These are phyloP conservation scores for Talaromyces nanjingensis DNA, from an alignment of 495 filamentous ascomycete genomes.

Conservation along the genomic window DNA sequence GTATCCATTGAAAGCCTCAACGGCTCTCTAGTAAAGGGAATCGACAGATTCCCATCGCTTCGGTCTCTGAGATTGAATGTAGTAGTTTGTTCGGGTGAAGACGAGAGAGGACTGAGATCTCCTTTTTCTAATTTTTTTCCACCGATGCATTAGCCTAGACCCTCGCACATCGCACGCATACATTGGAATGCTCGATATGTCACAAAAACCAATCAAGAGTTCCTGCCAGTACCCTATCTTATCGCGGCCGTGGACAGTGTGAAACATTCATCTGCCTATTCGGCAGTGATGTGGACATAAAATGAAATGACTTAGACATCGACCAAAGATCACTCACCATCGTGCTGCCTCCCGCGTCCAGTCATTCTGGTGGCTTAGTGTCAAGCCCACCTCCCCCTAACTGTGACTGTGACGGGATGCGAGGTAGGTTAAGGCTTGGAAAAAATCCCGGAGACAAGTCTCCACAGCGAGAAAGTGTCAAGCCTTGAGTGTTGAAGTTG, in stretches of 20 bases:
- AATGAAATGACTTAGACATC: neutral
- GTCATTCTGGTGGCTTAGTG: constrained; percentile 5
- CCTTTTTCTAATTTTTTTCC: constrained; percentile 16
- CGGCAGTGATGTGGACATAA: neutral
- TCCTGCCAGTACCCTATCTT: neutral
- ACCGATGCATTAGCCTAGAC: constrained; percentile 5
- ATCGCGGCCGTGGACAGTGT: neutral
- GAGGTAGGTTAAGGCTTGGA: neutral
- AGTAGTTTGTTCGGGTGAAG: constrained; percentile 34
- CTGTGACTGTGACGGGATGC: neutral
- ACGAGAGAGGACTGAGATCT: constrained; percentile 40
- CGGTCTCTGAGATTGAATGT: constrained; percentile 53
- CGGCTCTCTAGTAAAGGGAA: constrained; percentile 29
- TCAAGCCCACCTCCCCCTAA: neutral
- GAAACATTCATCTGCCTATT: neutral
- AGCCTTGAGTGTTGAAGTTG: neutral
- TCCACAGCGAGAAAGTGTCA: constrained; percentile 8
- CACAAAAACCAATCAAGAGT: neutral
- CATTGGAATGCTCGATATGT: constrained; percentile 1
- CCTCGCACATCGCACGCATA: constrained; percentile 3
- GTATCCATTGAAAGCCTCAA: constrained; percentile 37
- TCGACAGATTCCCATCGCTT: constrained; percentile 54
- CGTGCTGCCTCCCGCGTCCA: constrained; percentile 6
- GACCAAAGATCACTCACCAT: constrained; percentile 6
- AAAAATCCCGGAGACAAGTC: constrained; percentile 5